Percentiles rank a stretch among this genome's conserved stretches.
phyloP scores from a whole-genome alignment of 805 yeast genomes.

The Tetrapisispora arboricola region DNA sequence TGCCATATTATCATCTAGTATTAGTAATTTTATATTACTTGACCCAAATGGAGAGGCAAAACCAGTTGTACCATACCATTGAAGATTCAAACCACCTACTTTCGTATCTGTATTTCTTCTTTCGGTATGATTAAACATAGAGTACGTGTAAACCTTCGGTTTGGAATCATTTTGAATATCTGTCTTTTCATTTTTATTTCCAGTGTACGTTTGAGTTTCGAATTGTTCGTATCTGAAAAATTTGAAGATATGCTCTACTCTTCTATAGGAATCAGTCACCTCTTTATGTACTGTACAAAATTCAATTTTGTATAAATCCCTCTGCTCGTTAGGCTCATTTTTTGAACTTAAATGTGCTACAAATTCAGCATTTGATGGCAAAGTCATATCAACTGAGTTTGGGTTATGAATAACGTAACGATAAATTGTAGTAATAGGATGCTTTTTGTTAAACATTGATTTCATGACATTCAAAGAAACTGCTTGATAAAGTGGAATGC shows the following conservation, averaged over 20 bases:
- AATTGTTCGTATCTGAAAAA: slow-evolving; percentile 10
- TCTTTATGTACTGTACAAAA: slow-evolving; percentile 28
- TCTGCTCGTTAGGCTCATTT: slow-evolving; percentile 5
- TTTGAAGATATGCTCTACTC: slow-evolving; percentile 24
- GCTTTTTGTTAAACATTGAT: slow-evolving; percentile 21
- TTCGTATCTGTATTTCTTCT: slow-evolving; percentile 28
- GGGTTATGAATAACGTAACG: slow-evolving; percentile 15
- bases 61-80: slow-evolving; percentile 34
- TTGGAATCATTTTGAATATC: background rate
- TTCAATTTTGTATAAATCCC: slow-evolving; percentile 17
- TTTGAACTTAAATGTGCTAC: slow-evolving; percentile 4
- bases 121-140: slow-evolving; percentile 25
- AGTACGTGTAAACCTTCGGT: slow-evolving; percentile 11
- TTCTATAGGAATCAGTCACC: slow-evolving; percentile 15
- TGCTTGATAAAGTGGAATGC: slow-evolving; percentile 30
- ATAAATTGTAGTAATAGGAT: slow-evolving; percentile 26
- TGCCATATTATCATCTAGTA: slow-evolving; percentile 28
- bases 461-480: slow-evolving; percentile 21
- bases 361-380: slow-evolving; percentile 9
- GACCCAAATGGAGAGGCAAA: slow-evolving; percentile 29
- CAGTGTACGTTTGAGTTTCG: slow-evolving; percentile 13
- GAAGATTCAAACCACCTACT: slow-evolving; percentile 24
- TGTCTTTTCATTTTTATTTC: slow-evolving; percentile 6
- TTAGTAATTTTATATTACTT: slow-evolving; percentile 26
- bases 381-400: slow-evolving; percentile 3